Evolutionary conservation across 1,139 yeast genomes (phyloP), one percentile per base, ranked within the genome.

Genomic region (Sugiyamaella pinicola): DNA sequence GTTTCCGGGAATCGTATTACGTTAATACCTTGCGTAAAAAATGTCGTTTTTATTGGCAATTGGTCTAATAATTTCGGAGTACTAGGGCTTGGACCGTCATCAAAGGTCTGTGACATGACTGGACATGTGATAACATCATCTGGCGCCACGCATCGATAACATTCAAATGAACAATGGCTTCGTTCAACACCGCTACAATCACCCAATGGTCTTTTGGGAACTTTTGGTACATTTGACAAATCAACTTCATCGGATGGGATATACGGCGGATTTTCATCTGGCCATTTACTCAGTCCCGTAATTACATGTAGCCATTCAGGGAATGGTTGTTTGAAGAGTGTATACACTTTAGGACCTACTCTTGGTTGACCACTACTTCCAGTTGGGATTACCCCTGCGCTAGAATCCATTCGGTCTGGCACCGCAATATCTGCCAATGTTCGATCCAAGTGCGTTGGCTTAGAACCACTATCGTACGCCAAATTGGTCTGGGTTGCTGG

Each of bases 51-150:
- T 54, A 74, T 75, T 5, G 74, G 69, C 56, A 90, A 70, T 28
- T 75, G 72, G 6, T 76, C 72, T 24, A 90, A 67, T 42, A 91
- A 74, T 54, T 76, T 76, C 2, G 79, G 71, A 0, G 97, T 90
- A 19, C 81, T 78, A 0, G 82, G 82, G 0, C 93, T 80, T 1
- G 99, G 99, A 0, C 99, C 98, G 68, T 93, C 98, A 68, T 91
- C 99, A 70, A 91, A 91, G 0, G 96, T 85, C 69, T 91, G 98
- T 0, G 91, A 82, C 45, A 91, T 57, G 7, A 59, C 53, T 1
- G 85, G 81, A 67, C 97, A 90, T 1, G 93, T 81, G 62, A 75
- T 79, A 4, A 87, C 81, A 64, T 90, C 98, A 68, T 87, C 95
- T 41, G 73, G 77, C n/a, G 84, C 80, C 15, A 84, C 81, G 70